These are phyloP conservation scores for Colletotrichum chrysophilum DNA, from an alignment of 2,329 filamentous ascomycete genomes.

Conservation along the genomic window DNA sequence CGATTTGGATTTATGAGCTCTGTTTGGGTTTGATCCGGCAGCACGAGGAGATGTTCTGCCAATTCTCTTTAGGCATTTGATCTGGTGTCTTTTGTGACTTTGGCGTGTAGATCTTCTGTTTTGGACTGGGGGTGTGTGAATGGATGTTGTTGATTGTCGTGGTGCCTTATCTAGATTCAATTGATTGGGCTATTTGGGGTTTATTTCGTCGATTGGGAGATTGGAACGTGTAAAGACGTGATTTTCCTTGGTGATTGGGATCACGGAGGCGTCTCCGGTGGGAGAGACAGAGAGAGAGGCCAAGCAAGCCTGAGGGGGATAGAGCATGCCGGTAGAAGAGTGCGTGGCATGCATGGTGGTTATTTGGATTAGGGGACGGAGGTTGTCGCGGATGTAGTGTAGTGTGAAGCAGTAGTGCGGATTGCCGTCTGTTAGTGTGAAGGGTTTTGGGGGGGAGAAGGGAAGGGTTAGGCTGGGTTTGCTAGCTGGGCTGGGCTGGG, in stretches of 20 bases:
- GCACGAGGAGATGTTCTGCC: neutral
- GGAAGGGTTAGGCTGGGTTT: neutral
- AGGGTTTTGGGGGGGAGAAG: neutral
- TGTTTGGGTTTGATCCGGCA: neutral
- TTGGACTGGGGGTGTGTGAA: neutral
- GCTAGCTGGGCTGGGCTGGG: neutral
- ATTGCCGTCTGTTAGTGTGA: neutral
- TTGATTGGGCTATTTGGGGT: neutral
- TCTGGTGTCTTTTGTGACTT: neutral
- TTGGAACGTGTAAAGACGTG: neutral
- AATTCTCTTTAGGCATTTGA: neutral
- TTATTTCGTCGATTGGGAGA: neutral
- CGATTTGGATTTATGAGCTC: neutral
- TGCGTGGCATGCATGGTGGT: neutral
- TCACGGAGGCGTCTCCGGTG: neutral
- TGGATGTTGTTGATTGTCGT: neutral
- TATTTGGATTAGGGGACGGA: neutral
- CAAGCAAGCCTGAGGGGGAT: neutral
- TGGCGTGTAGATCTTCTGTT: neutral
- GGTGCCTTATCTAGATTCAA: neutral
- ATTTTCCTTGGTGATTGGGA: neutral
- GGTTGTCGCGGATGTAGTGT: constrained; percentile 5
- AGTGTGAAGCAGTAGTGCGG: constrained; percentile 7
- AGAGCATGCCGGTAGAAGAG: neutral
- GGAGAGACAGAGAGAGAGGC: neutral